Evolutionary conservation across 768 basidiomycete species (phyloP).

Genomic region (Antrodiella citrinella): DNA sequence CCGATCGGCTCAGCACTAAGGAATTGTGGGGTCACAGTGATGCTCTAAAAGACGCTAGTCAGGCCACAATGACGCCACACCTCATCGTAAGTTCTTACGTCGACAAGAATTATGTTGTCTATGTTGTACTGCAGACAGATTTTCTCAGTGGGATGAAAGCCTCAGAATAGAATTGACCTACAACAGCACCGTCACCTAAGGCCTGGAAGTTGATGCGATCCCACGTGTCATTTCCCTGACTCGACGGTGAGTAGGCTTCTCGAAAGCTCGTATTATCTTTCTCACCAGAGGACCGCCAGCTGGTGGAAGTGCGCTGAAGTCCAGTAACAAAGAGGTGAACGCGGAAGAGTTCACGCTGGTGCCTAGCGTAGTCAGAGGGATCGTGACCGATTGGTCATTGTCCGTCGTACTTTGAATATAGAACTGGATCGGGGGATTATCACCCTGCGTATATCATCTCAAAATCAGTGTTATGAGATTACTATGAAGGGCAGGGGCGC

Average conservation of each 20-base stretch:
- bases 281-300: conserved; percentile 28
- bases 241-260: neutral
- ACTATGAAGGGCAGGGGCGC: no score
- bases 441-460: conserved; percentile 14
- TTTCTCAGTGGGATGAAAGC: neutral
- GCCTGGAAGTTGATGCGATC: conserved; percentile 44
- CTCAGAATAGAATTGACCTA: neutral
- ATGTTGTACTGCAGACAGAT: conserved; percentile 30
- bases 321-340: conserved; percentile 38
- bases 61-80: neutral
- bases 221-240: conserved; percentile 35
- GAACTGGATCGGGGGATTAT: conserved; percentile 36
- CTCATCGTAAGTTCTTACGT: conserved; percentile 19
- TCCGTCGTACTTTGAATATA: conserved; percentile 33
- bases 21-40: conserved; percentile 38
- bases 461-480: neutral
- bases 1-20: conserved; percentile 44
- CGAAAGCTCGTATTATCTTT: neutral
- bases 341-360: conserved; percentile 26
- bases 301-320: conserved; percentile 40
- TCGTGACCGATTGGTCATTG: conserved; percentile 28
- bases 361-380: conserved; percentile 36
- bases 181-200: conserved; percentile 33
- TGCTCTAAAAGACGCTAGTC: conserved; percentile 21
- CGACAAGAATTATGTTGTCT: conserved; percentile 40